Evolutionary conservation across 225 moss, liverwort and hornwort genomes (phyloP), one percentile per base, ranked within the genome.

Genomic region (Physcomitrellopsis africana): DNA sequence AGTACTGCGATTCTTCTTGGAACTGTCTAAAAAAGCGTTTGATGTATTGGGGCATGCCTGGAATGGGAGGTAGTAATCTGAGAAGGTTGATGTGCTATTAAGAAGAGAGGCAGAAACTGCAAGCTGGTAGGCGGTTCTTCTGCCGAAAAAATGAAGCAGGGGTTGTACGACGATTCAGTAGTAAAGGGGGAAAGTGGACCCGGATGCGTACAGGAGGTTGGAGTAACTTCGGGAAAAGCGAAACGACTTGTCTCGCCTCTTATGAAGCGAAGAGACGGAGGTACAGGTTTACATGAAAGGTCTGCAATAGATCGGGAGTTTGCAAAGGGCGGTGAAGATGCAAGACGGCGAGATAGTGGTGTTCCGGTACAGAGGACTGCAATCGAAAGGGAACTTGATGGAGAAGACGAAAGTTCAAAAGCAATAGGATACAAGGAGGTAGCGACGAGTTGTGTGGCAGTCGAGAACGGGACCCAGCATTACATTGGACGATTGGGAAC

Each of bases 321-420:
- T 17, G 72, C 68, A 64, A 82, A 88, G 61, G 93, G 84, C 66
- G 84, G 87, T 67, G 83, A 87, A 83, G 76, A 86, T 62, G 72
- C 70, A 19, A 75, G 81, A 41, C 79, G 67, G 17, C 74, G 79
- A 16, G 79, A 75, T 58, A 71, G 19, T 61, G 20, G 43, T 60
- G 29, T 41, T 48, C 16, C 43, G 49, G 68, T 51, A 52, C 80
- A 57, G 18, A 76, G 70, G 20, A 46, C 53, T 13, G 72, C 51
- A 41, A 51, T 19, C 56, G 63, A 72, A 51, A 57, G 78, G 51
- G 72, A 53, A 60, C 5, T 41, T 14, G 77, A 70, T 8, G 74
- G 59, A 29, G 70, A 66, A 19, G 82, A 43, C 32, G 84, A 76
- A 2, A 74, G 67, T 63, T 22, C 52, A 0, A 79, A 75, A 72